Percentiles rank a stretch among this genome's conserved stretches.
Conservation (phyloP, 2,329 filamentous ascomycete species). For the Hymenoscyphus occultus region DNA sequence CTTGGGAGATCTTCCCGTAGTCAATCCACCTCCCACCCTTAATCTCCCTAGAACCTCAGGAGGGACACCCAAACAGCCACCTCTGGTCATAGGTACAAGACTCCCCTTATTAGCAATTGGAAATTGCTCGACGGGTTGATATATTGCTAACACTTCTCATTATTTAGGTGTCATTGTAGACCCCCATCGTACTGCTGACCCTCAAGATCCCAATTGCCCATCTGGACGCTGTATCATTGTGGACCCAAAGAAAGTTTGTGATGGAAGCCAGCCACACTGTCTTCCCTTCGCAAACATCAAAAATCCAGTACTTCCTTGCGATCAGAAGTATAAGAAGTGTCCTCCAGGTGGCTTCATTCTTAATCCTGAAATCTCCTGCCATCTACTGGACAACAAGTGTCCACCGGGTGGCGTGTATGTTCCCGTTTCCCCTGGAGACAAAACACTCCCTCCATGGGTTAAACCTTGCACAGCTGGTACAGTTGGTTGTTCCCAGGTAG, state of each 20-base stretch:
- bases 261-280: not conserved
- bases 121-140: not conserved
- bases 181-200: not conserved
- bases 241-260: not conserved
- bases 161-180: not conserved
- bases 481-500: not conserved
- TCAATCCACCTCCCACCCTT: not conserved
- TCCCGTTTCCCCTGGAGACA: not conserved
- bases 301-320: not conserved
- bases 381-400: not conserved
- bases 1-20: not conserved
- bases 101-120: not conserved
- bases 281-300: not conserved
- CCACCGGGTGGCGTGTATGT: not conserved
- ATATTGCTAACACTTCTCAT: not conserved
- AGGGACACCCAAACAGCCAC: not conserved
- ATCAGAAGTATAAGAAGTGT: not conserved
- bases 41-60: not conserved
- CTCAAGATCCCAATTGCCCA: not conserved
- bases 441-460: not conserved
- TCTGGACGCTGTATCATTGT: not conserved
- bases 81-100: not conserved
- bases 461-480: not conserved
- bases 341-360: not conserved
- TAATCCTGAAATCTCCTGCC: not conserved